Evolutionary conservation across 225 moss, liverwort and hornwort species (phyloP).

Genomic region (Takakia lepidozioides): DNA sequence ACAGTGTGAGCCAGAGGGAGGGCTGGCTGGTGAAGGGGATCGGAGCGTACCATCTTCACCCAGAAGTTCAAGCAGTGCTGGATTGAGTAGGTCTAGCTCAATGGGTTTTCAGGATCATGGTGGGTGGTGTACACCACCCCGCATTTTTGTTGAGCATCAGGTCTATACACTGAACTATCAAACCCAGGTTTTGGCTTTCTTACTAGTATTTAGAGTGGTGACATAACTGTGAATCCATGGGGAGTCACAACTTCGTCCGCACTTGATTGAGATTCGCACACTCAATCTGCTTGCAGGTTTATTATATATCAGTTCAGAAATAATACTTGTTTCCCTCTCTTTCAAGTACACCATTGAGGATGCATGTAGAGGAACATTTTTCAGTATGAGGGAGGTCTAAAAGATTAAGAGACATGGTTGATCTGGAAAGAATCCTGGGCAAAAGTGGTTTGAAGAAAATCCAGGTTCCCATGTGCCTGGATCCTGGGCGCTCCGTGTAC

Average conservation of each 20-base stretch:
- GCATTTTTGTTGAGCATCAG: slow-evolving; percentile 89
- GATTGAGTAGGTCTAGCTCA: slow-evolving; percentile 82
- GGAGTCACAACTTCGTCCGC: no score
- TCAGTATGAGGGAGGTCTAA: no score
- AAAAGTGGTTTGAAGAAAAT: no score
- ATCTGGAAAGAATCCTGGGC: no score
- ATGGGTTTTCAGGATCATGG: slow-evolving; percentile 65
- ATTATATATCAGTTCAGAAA: background rate
- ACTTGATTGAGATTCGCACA: no score
- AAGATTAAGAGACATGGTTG: no score
- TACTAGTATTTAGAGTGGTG: background rate
- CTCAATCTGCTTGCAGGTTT: background rate
- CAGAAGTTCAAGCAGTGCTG: slow-evolving; percentile 66
- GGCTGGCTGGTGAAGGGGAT: slow-evolving; percentile 48
- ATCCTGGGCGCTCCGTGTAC: no score
- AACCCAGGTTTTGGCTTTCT: background rate
- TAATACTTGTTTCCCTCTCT: background rate
- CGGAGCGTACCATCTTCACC: slow-evolving; percentile 50
- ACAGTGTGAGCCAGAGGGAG: slow-evolving; percentile 61
- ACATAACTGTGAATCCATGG: background rate
- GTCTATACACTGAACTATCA: no score
- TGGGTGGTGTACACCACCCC: slow-evolving; percentile 89
- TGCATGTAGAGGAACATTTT: no score
- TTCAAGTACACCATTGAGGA: background rate
- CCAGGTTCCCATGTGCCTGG: no score